Evolutionary conservation across 352 stramenopile genomes (phyloP).

Genomic region (Globisporangium takayamanum): DNA sequence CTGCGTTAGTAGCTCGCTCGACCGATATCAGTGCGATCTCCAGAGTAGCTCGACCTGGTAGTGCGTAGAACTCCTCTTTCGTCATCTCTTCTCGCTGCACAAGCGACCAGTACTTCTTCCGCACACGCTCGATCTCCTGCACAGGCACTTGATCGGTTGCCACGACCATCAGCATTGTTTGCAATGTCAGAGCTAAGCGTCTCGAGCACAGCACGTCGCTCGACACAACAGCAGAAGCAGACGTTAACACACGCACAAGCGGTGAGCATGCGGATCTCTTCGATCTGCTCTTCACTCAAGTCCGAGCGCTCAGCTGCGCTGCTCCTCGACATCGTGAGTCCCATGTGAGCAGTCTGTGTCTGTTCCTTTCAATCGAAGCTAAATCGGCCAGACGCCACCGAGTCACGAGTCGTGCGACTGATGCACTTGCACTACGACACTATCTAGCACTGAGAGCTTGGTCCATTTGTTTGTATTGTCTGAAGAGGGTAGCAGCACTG

Average conservation of each 20-base stretch:
- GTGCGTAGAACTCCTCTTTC: constrained; percentile 44
- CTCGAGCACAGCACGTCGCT: background rate
- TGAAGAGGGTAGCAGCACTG: background rate
- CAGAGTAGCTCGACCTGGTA: constrained; percentile 15
- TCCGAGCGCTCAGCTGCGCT: constrained; percentile 24
- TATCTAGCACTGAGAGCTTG: too few species aligned
- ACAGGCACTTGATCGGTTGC: constrained; percentile 24
- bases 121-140: constrained; percentile 51
- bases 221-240: too few species aligned
- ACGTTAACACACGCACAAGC: constrained; percentile 22
- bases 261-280: constrained; percentile 58
- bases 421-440: too few species aligned
- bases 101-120: constrained; percentile 29
- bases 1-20: background rate
- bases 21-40: background rate
- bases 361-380: background rate
- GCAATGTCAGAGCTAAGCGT: too few species aligned
- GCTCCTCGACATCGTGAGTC: constrained; percentile 11
- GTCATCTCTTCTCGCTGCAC: constrained; percentile 41
- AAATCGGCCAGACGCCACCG: too few species aligned
- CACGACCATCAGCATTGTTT: too few species aligned
- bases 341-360: constrained; percentile 11
- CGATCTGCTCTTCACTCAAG: constrained; percentile 46
- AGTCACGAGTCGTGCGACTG: too few species aligned
- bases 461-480: too few species aligned